A percentile compares a stretch with the other conserved stretches of the same genome.
These are phyloP conservation scores for Cystobasidium slooffiae DNA, from an alignment of 1,284 basidiomycete species.

Conservation along the genomic window DNA sequence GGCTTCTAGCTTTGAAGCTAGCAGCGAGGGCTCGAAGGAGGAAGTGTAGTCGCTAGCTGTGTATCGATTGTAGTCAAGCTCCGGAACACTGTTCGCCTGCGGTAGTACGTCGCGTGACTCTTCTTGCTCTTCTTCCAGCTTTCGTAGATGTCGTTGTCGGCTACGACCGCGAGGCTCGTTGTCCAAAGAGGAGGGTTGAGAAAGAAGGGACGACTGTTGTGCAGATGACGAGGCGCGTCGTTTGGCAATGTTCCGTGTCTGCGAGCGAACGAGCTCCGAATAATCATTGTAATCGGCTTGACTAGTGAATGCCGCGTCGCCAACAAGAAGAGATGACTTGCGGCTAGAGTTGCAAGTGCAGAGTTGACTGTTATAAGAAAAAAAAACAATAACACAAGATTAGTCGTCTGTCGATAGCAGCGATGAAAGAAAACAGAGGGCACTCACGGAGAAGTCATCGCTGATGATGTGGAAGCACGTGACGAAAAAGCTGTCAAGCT, in stretches of 20 bases:
- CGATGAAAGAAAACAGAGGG: background rate
- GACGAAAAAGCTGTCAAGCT: background rate
- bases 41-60: background rate
- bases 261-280: constrained; percentile 5
- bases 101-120: background rate
- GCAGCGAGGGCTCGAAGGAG: constrained; percentile 1
- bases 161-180: background rate
- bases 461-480: constrained; percentile 11
- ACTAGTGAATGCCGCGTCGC: constrained; percentile 1
- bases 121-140: constrained; percentile 1
- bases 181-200: background rate
- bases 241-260: constrained; percentile 13
- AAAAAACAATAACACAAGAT: too few relatives aligned
- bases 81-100: constrained; percentile 1
- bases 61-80: background rate
- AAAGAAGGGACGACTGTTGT: background rate
- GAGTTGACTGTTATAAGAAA: background rate
- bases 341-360: background rate
- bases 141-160: constrained; percentile 1
- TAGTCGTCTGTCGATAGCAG: background rate
- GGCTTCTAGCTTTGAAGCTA: constrained; percentile 16
- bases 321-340: constrained; percentile 1
- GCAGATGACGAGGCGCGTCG: background rate
- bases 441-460: constrained; percentile 8
- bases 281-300: constrained; percentile 16